A percentile compares a stretch with the other conserved stretches of the same genome.
Evolutionary conservation across 1,284 basidiomycete genomes (phyloP).

Genomic region (Boletus albobrunnescens): DNA sequence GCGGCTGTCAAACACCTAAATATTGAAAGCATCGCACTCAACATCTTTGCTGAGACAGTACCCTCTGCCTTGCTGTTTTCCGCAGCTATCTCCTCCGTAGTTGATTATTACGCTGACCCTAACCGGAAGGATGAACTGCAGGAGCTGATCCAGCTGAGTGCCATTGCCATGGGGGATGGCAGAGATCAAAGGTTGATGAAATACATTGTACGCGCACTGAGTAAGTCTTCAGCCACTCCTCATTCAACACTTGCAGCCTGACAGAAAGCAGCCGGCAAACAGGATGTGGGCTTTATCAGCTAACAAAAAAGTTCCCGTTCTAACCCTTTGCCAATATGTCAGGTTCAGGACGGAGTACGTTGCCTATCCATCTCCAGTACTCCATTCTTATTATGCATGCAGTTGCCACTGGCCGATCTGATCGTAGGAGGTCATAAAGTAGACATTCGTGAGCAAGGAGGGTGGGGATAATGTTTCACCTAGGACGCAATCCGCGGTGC

Average conservation of each 20-base stretch:
- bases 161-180: slow-evolving; percentile 23
- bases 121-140: slow-evolving; percentile 38
- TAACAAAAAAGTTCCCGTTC: background rate
- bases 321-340: background rate
- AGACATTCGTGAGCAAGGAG: slow-evolving; percentile 15
- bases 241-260: background rate
- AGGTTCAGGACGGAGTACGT: slow-evolving; percentile 17
- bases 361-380: background rate
- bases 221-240: slow-evolving; percentile 30
- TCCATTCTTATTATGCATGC: background rate
- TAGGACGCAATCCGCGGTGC: background rate
- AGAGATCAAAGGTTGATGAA: slow-evolving; percentile 36
- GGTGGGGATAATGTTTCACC: slow-evolving; percentile 15
- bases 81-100: slow-evolving; percentile 51
- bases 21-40: slow-evolving; percentile 16
- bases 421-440: slow-evolving; percentile 12
- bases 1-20: background rate
- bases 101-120: slow-evolving; percentile 61
- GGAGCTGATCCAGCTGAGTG: slow-evolving; percentile 41
- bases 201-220: slow-evolving; percentile 51
- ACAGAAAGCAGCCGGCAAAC: background rate
- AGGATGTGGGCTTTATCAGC: slow-evolving; percentile 14
- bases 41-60: slow-evolving; percentile 46
- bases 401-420: slow-evolving; percentile 8
- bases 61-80: slow-evolving; percentile 53